Evolutionary conservation across 257 asterid species (phyloP).

Genomic region (Buddleja alternifolia): DNA sequence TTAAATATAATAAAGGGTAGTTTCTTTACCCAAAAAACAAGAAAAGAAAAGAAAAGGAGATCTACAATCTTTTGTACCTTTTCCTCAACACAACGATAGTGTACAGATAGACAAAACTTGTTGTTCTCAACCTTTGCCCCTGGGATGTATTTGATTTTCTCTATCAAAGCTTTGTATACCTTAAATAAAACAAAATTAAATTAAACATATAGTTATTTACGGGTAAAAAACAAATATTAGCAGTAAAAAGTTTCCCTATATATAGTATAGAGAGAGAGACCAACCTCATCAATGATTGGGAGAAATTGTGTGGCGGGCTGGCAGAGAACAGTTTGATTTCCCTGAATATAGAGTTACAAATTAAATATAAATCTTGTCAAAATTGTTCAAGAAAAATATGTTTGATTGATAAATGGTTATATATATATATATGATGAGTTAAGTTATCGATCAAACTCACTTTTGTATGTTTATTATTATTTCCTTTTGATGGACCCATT

Average conservation of each 20-base stretch:
- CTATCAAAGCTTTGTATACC: conserved; percentile 60
- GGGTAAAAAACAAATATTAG: background rate
- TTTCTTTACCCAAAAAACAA: background rate
- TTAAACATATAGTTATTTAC: background rate
- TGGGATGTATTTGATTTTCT: conserved; percentile 57
- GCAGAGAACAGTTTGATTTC: conserved; percentile 74
- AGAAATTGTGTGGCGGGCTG: conserved; percentile 88
- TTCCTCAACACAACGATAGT: conserved; percentile 82
- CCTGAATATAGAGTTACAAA: conserved; percentile 52
- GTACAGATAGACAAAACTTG: conserved; percentile 81
- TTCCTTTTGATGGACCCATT: conserved; percentile 75
- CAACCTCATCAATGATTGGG: conserved; percentile 83
- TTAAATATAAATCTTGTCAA: conserved; percentile 8
- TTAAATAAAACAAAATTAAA: conserved; percentile 14
- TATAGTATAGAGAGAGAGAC: background rate
- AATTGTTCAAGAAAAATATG: conserved; percentile 14
- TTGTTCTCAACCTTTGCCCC: conserved; percentile 87
- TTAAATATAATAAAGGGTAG: background rate
- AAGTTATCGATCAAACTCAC: too few relatives aligned
- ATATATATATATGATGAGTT: too few relatives aligned
- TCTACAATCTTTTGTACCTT: conserved; percentile 54
- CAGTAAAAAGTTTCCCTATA: background rate
- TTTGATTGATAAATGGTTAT: too few relatives aligned
- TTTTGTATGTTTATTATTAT: conserved; percentile 35
- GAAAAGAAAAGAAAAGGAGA: too few relatives aligned